Evolutionary conservation across 768 basidiomycete species (phyloP).

Genomic region (Lepiota venenata): DNA sequence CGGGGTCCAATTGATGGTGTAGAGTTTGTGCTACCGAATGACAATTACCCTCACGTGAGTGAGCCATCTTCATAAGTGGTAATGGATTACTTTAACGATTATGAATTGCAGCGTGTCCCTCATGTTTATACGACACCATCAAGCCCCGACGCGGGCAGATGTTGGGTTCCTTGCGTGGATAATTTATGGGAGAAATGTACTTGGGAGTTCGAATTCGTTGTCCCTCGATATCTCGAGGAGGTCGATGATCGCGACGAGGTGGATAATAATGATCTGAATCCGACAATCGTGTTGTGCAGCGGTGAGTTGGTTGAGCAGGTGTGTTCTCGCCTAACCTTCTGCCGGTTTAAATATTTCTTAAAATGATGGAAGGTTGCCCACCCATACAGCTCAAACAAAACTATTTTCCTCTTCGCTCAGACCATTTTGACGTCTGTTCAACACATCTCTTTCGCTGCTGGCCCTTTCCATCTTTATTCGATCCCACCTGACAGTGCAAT

Average conservation of each 20-base stretch:
- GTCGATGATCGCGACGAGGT: slow-evolving; percentile 44
- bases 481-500: slow-evolving; percentile 59
- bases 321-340: slow-evolving; percentile 18
- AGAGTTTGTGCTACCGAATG: slow-evolving; percentile 78
- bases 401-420: slow-evolving; percentile 91
- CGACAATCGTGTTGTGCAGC: slow-evolving; percentile 88
- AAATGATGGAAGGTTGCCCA: slow-evolving; percentile 68
- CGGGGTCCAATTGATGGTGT: slow-evolving; percentile 82
- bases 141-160: slow-evolving; percentile 87
- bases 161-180: slow-evolving; percentile 98
- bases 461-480: slow-evolving; percentile 82
- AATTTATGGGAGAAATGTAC: slow-evolving; percentile 94
- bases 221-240: slow-evolving; percentile 80
- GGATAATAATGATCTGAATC: slow-evolving; percentile 51
- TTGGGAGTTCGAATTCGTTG: slow-evolving; percentile 97
- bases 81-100: slow-evolving; percentile 6
- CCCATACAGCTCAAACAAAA: slow-evolving; percentile 90
- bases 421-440: slow-evolving; percentile 88
- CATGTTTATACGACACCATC: slow-evolving; percentile 91
- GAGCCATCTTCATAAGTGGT: not conserved
- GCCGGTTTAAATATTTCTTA: slow-evolving; percentile 2
- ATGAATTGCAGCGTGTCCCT: slow-evolving; percentile 68
- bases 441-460: slow-evolving; percentile 93
- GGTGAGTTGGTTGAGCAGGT: slow-evolving; percentile 96
- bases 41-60: slow-evolving; percentile 83